Evolutionary conservation across 2,329 filamentous ascomycete genomes (phyloP), one percentile per base, ranked within the genome.

Genomic region (Sordariomycetes sp.): DNA sequence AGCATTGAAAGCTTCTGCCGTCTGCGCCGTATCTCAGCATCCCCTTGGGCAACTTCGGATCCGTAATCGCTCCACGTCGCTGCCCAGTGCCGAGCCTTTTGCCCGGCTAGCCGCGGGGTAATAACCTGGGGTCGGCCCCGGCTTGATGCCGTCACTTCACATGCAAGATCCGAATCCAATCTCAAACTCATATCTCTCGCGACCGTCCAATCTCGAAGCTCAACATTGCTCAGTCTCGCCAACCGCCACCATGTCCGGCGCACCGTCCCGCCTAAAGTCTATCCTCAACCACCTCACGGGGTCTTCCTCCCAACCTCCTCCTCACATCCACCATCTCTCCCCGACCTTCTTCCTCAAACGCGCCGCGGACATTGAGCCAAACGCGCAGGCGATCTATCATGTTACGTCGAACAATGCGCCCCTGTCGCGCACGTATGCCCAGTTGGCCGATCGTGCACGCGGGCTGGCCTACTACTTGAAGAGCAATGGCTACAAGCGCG

Each of bases 401-500:
- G 65, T 86, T 35, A 94, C 87, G 0, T 70, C 81, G 40, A 88
- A 92, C 57, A 75, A 78, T 46, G 73, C 78, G 47, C 64, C 80
- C 18, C 62, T 96, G 21, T 75, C 82, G 21, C 75, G 88, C 38
- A 81, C 75, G 3, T 98, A 98, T 54, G 66, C 68, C 38, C 81
- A 92, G 49, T 78, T 87, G 39, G 84, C 92, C 12, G 85, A 94
- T 50, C 84, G 92, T 28, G 85, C 88, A 4, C 67, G 85, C 27
- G 92, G 90, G 1, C 64, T 98, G 14, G 88, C 87, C 11, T 96
- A 94, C 59, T 96, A 82, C 54, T 55, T 98, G 37, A 73, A 74
- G 46, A 85, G 84, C 55, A 75, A 84, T 50, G 70, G 73, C 5
- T 78, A 76, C 49, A 81, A 76, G 48, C 72, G 84, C 39, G 82